These are phyloP conservation scores for Termitomyces sp. DNA, from an alignment of 768 basidiomycete species.

Conservation along the genomic window DNA sequence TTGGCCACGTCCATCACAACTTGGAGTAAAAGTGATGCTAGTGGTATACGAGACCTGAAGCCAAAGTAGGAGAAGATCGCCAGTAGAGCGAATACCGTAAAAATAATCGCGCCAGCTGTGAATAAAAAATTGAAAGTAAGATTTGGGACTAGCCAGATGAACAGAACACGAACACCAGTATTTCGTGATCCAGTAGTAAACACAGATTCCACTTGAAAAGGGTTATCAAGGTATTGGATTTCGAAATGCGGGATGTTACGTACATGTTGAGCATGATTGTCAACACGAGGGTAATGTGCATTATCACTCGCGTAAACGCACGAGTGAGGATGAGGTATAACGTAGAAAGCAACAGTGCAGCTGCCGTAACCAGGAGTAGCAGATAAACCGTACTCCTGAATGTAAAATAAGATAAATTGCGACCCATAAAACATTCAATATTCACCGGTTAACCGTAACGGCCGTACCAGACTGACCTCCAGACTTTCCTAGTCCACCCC, in stretches of 20 bases:
- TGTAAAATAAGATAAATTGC: not conserved
- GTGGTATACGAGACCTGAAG: constrained; percentile 65
- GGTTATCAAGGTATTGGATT: not conserved
- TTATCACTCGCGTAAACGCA: constrained; percentile 65
- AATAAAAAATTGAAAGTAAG: not conserved
- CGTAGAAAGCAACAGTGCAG: constrained; percentile 59
- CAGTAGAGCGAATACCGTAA: constrained; percentile 72
- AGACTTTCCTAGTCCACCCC: constrained; percentile 63
- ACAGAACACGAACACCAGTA: constrained; percentile 51
- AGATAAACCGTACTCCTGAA: constrained; percentile 68
- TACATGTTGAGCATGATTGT: constrained; percentile 62
- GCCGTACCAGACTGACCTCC: constrained; percentile 50
- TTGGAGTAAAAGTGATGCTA: constrained; percentile 74
- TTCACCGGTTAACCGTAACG: constrained; percentile 63
- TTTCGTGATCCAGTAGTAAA: constrained; percentile 69
- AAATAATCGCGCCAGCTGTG: constrained; percentile 76
- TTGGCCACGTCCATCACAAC: constrained; percentile 77
- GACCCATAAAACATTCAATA: constrained; percentile 2
- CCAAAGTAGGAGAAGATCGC: constrained; percentile 74
- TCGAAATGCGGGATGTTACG: constrained; percentile 13
- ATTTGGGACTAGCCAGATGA: not conserved
- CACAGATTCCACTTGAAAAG: constrained; percentile 53
- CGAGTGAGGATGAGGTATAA: constrained; percentile 67
- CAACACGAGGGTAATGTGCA: constrained; percentile 69
- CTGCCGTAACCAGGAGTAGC: constrained; percentile 66